Evolutionary conservation across 768 basidiomycete genomes (phyloP).

Genomic region (Suillus paluster): DNA sequence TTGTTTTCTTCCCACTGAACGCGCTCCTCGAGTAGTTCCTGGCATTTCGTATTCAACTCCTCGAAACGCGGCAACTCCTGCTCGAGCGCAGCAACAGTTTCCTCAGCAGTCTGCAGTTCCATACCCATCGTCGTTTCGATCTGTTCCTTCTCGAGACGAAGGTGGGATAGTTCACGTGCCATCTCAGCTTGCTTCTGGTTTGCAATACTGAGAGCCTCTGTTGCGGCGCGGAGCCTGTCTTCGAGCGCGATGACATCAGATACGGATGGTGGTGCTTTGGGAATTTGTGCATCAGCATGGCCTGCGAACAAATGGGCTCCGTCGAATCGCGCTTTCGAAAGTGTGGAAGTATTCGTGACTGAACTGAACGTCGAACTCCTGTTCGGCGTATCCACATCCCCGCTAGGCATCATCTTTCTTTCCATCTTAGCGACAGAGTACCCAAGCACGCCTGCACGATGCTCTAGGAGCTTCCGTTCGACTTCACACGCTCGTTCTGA

Average conservation of each 20-base stretch:
- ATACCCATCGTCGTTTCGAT: slow-evolving; percentile 65
- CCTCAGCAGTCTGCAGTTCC: slow-evolving; percentile 71
- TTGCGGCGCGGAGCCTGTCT: slow-evolving; percentile 64
- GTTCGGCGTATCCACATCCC: slow-evolving; percentile 53
- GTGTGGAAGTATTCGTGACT: slow-evolving; percentile 45
- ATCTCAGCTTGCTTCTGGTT: slow-evolving; percentile 66
- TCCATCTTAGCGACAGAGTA: slow-evolving; percentile 72
- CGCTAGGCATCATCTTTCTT: slow-evolving; percentile 44
- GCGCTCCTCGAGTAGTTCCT: slow-evolving; percentile 54
- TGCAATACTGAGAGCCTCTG: slow-evolving; percentile 58
- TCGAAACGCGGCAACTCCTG: slow-evolving; percentile 56
- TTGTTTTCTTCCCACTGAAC: slow-evolving; percentile 55
- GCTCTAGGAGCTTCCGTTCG: slow-evolving; percentile 70
- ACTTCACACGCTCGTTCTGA: slow-evolving; percentile 69
- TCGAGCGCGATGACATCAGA: slow-evolving; percentile 59
- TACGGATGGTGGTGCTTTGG: slow-evolving; percentile 47
- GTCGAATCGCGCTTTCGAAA: slow-evolving; percentile 67
- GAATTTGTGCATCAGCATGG: slow-evolving; percentile 66
- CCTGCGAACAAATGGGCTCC: slow-evolving; percentile 88
- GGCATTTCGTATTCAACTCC: slow-evolving; percentile 50
- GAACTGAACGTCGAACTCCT: slow-evolving; percentile 58
- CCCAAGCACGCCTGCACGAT: slow-evolving; percentile 82
- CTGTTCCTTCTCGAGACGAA: slow-evolving; percentile 71
- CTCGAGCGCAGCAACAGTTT: slow-evolving; percentile 62
- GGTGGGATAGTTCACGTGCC: slow-evolving; percentile 61